These are phyloP conservation scores for Neurospora tetraspora DNA, from an alignment of 495 filamentous ascomycete genomes.

Conservation along the genomic window DNA sequence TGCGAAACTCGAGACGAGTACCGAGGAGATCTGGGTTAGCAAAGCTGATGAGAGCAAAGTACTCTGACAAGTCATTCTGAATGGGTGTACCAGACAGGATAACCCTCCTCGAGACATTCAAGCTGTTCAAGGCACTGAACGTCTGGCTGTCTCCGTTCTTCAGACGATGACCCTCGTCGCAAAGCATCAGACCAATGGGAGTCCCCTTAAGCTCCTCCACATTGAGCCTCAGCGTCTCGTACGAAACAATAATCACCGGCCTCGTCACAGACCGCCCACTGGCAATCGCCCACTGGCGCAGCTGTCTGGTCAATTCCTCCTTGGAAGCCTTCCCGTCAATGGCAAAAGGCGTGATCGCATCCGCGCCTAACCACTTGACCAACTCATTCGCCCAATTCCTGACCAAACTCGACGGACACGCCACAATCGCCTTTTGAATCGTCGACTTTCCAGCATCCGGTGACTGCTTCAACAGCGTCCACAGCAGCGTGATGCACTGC, in stretches of 20 bases:
- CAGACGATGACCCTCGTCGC: slow-evolving; percentile 95
- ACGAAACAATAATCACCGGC: slow-evolving; percentile 98
- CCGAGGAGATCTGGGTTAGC: slow-evolving; percentile 91
- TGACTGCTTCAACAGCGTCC: slow-evolving; percentile 93
- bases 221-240: slow-evolving; percentile 89
- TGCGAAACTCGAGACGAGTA: slow-evolving; percentile 84
- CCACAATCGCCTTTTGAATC: slow-evolving; percentile 96
- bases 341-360: slow-evolving; percentile 87
- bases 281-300: slow-evolving; percentile 91
- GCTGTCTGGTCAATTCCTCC: slow-evolving; percentile 76
- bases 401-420: slow-evolving; percentile 95
- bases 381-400: slow-evolving; percentile 96
- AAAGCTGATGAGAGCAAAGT: slow-evolving; percentile 93
- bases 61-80: slow-evolving; percentile 95
- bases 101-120: slow-evolving; percentile 85
- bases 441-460: slow-evolving; percentile 86
- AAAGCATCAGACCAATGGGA: slow-evolving; percentile 88
- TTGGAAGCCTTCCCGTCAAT: slow-evolving; percentile 96
- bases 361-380: slow-evolving; percentile 90
- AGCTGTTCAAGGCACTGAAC: slow-evolving; percentile 76
- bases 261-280: slow-evolving; percentile 81
- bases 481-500: slow-evolving; percentile 62
- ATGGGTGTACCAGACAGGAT: slow-evolving; percentile 97
- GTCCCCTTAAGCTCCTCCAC: slow-evolving; percentile 78
- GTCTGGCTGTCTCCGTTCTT: slow-evolving; percentile 97